Percentiles rank a stretch among this genome's conserved stretches.
phyloP scores from a whole-genome alignment of 331 rosid genomes.

The Arachis monticola region DNA sequence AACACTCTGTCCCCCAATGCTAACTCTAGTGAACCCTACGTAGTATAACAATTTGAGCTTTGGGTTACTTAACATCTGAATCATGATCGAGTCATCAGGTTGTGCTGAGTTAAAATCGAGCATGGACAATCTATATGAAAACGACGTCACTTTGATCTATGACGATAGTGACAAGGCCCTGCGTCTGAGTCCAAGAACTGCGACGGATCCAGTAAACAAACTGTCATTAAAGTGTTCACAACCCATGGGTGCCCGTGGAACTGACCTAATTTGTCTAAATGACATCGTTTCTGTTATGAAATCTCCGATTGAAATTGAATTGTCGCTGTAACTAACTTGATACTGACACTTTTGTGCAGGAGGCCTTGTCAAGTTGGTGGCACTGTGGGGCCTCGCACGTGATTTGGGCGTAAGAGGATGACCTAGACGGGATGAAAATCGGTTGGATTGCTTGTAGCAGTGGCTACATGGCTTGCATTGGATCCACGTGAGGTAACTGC shows the following conservation, averaged over 20 bases:
- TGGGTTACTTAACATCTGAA: conserved; percentile 42
- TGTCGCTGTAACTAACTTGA: conserved; percentile 64
- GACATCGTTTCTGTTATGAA: conserved; percentile 59
- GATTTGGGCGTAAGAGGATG: conserved; percentile 48
- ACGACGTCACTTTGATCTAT: conserved; percentile 61
- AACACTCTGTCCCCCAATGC: conserved; percentile 56
- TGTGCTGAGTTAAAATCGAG: conserved; percentile 70
- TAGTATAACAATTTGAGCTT: conserved; percentile 51
- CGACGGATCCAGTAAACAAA: conserved; percentile 56
- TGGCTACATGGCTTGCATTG: conserved; percentile 71
- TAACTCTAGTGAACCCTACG: conserved; percentile 54
- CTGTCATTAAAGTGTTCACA: conserved; percentile 75
- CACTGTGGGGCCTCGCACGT: conserved; percentile 57
- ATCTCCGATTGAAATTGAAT: conserved; percentile 58
- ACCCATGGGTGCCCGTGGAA: conserved; percentile 48
- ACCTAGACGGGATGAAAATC: conserved; percentile 56
- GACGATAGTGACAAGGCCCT: conserved; percentile 54
- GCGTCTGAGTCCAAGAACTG: conserved; percentile 67
- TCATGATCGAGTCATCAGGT: conserved; percentile 55
- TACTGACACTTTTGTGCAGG: conserved; percentile 61
- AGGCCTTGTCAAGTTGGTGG: conserved; percentile 38
- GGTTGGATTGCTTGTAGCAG: conserved; percentile 72
- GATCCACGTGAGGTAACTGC: conserved; percentile 76
- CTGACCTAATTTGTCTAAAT: conserved; percentile 51
- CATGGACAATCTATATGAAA: conserved; percentile 58